Evolutionary conservation across 2,329 filamentous ascomycete genomes (phyloP).

Genomic region (Rutstroemia sp.): DNA sequence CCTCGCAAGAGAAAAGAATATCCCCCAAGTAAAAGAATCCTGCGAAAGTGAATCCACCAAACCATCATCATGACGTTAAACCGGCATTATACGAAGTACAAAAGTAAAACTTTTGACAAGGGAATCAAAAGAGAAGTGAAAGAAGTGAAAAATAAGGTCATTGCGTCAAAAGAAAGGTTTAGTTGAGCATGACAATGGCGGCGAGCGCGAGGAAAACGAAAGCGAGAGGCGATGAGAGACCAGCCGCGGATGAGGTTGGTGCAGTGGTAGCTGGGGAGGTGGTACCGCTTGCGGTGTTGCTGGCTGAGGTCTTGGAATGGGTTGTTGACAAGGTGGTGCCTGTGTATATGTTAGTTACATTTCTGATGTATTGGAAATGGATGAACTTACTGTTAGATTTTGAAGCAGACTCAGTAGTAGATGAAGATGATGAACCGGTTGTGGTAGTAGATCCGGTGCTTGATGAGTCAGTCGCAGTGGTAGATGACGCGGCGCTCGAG

Average conservation of each 20-base stretch:
- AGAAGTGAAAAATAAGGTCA: neutral
- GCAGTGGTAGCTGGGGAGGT: slow-evolving; percentile 5
- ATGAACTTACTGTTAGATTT: neutral
- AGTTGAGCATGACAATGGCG: slow-evolving; percentile 26
- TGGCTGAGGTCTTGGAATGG: slow-evolving; percentile 1
- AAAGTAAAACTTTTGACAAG: neutral
- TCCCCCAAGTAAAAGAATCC: neutral
- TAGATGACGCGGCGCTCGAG: neutral
- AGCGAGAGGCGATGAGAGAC: slow-evolving; percentile 25
- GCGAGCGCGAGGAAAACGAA: slow-evolving; percentile 26
- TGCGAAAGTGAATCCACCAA: slow-evolving; percentile 1
- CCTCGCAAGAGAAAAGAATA: no score
- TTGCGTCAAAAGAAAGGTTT: slow-evolving; percentile 8
- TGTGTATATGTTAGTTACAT: neutral
- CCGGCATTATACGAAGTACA: slow-evolving; percentile 5
- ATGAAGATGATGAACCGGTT: no score
- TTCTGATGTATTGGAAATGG: neutral
- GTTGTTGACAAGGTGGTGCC: neutral
- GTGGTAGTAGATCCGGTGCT: neutral
- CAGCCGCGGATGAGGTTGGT: slow-evolving; percentile 16
- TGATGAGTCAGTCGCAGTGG: neutral
- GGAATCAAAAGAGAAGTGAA: neutral
- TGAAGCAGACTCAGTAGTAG: neutral
- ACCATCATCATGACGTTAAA: slow-evolving; percentile 7
- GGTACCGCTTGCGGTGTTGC: slow-evolving; percentile 5